Evolutionary conservation across 805 yeast species (phyloP).

Genomic region (Isabelozyma rhagii): DNA sequence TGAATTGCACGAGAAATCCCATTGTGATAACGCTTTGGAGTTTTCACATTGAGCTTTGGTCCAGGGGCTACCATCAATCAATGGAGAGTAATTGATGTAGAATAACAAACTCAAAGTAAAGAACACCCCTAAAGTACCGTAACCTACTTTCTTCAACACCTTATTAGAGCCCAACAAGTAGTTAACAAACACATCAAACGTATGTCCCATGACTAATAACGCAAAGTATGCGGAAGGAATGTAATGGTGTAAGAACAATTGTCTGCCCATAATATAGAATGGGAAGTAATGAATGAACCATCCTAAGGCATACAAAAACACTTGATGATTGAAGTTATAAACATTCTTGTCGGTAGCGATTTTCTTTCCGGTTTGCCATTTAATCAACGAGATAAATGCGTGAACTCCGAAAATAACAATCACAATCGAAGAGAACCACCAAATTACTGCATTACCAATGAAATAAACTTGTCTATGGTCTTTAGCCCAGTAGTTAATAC

Average conservation of each 20-base stretch:
- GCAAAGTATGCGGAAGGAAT: conserved; percentile 91
- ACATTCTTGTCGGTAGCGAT: conserved; percentile 51
- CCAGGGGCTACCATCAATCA: conserved; percentile 81
- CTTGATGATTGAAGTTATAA: conserved; percentile 63
- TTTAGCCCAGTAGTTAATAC: conserved; percentile 76
- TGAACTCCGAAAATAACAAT: conserved; percentile 50
- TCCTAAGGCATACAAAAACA: conserved; percentile 60
- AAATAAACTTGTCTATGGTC: conserved; percentile 62
- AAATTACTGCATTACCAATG: conserved; percentile 73
- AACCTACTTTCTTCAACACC: conserved; percentile 44
- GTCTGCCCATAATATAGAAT: conserved; percentile 86
- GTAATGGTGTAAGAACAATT: conserved; percentile 90
- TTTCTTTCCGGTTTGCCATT: conserved; percentile 57
- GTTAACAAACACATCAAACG: conserved; percentile 48
- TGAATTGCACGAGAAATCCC: conserved; percentile 86
- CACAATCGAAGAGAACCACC: conserved; percentile 69
- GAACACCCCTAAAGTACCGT: conserved; percentile 45
- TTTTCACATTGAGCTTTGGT: conserved; percentile 61
- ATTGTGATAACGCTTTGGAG: conserved; percentile 56
- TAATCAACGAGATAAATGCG: conserved; percentile 43
- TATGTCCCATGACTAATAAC: conserved; percentile 70
- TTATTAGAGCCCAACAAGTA: conserved; percentile 35
- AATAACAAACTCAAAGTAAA: conserved; percentile 49
- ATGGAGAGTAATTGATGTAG: conserved; percentile 63
- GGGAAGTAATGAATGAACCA: conserved; percentile 73